Evolutionary conservation across 225 moss, liverwort and hornwort genomes (phyloP).

Genomic region (Antitrichia curtipendula): DNA sequence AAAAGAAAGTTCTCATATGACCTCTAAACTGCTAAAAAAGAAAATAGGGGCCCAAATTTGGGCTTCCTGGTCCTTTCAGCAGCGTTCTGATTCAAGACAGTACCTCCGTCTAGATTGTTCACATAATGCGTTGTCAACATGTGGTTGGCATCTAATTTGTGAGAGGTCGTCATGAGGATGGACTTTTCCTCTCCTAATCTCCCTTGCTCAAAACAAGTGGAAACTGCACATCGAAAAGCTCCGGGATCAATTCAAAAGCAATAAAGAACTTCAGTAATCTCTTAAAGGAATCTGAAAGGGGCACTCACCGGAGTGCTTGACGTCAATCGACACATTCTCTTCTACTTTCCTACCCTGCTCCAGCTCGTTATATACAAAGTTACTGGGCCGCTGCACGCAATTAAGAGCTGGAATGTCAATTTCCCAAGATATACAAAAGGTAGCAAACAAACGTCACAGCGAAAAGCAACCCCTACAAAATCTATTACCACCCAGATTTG

Average conservation of each 20-base stretch:
- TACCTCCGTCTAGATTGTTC: constrained; percentile 73
- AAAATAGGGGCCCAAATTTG: background rate
- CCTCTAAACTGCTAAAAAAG: background rate
- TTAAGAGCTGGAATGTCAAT: background rate
- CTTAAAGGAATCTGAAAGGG: background rate
- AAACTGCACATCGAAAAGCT: constrained; percentile 29
- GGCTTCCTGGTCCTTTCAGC: background rate
- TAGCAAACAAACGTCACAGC: background rate
- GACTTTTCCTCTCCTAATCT: constrained; percentile 46
- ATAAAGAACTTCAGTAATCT: background rate
- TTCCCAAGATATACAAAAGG: background rate
- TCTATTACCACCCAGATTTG: background rate
- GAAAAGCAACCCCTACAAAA: background rate
- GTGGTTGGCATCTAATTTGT: constrained; percentile 44
- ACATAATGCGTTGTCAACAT: constrained; percentile 43
- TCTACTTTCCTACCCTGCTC: constrained; percentile 60
- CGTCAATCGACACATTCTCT: constrained; percentile 37
- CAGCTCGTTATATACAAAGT: constrained; percentile 26
- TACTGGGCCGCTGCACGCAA: constrained; percentile 10
- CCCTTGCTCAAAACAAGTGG: constrained; percentile 71
- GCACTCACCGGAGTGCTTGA: constrained; percentile 50
- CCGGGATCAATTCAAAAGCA: background rate
- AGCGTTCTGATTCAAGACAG: background rate
- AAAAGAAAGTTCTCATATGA: background rate
- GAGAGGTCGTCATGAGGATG: constrained; percentile 53